Evolutionary conservation across 2,329 filamentous ascomycete species (phyloP), one percentile per base, ranked within the genome.

Genomic region (Cercospora sojina): DNA sequence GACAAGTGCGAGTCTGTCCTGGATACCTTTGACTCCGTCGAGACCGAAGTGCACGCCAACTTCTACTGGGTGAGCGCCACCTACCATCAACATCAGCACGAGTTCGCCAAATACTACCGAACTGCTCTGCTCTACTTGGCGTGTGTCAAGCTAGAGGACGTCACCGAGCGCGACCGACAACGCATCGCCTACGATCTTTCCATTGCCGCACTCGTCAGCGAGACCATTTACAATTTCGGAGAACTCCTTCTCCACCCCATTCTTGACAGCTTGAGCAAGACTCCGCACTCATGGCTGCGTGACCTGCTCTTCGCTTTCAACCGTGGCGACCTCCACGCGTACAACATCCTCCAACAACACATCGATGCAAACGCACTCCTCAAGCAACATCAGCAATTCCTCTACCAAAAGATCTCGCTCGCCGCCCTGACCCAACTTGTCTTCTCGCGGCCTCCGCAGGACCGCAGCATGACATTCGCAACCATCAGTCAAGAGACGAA

Each of bases 281-380:
- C 90, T 25, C 86, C 89, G 49, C 87, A 96, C 77, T 84, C 88
- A 60, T 99, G 95, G 95, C 86, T 99, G 70, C 91, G 93, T 70
- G 91, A 97, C 51, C 88, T 99, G n/a, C 88, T 99, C 55, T 96
- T 97, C 76, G 93, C 95, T 66, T 99, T 97, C 84, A 99, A 99
- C 84, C 90, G 93, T 56, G 95, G 95, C 73, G 95, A 99, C 76
- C 86, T 99, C 51, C 87, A 86, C 66, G 91, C 92, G 29, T 98
- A 95, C 80, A 92, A 96, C 75, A 86, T 89, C 38, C 86, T 98
- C 49, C 89, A 77, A 62, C 71, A 74, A 43, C 74, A 96, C 80
- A 90, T 98, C 74, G 84, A 86, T 68, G 90, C 91, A 73, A 92
- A 96, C 80, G 82, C 87, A 38, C 86, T 97, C 31, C 88, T 99